Evolutionary conservation across 495 filamentous ascomycete genomes (phyloP).

Genomic region (Hypomontagnella submonticulosa): DNA sequence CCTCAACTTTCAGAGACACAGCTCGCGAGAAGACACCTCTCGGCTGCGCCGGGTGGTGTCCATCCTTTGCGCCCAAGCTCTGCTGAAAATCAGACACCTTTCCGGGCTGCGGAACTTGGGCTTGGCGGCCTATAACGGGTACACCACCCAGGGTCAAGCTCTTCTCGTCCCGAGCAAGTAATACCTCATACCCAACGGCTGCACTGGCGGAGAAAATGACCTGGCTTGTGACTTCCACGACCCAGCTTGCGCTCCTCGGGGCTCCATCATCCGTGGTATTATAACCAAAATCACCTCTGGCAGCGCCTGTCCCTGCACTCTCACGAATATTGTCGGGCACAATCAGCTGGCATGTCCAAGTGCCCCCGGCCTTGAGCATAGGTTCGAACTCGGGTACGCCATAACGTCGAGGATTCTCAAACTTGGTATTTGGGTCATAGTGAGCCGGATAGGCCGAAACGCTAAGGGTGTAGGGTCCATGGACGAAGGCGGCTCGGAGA

Average conservation of each 20-base stretch:
- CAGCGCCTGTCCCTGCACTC: constrained; percentile 55
- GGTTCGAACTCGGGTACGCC: constrained; percentile 91
- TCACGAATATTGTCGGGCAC: constrained; percentile 78
- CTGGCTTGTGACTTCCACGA: constrained; percentile 91
- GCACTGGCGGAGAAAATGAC: constrained; percentile 90
- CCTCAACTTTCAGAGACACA: constrained; percentile 80
- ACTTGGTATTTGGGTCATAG: constrained; percentile 81
- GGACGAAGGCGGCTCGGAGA: constrained; percentile 92
- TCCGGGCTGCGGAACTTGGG: constrained; percentile 64
- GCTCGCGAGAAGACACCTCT: constrained; percentile 85
- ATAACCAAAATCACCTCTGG: constrained; percentile 50
- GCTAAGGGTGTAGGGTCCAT: constrained; percentile 92
- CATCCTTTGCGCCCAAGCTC: constrained; percentile 59
- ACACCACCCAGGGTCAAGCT: constrained; percentile 74
- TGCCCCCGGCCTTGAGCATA: constrained; percentile 91
- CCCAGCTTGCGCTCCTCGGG: constrained; percentile 76
- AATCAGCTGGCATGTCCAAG: constrained; percentile 79
- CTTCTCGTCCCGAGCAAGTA: constrained; percentile 86
- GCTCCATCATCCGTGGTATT: constrained; percentile 44
- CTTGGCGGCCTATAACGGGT: constrained; percentile 56
- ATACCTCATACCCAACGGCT: constrained; percentile 87
- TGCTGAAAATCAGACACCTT: constrained; percentile 77
- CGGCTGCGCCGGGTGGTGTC: constrained; percentile 61
- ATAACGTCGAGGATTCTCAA: constrained; percentile 67
- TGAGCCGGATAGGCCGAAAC: constrained; percentile 81